Evolutionary conservation across 257 asterid species (phyloP).

Genomic region (Solanum dulcamara): DNA sequence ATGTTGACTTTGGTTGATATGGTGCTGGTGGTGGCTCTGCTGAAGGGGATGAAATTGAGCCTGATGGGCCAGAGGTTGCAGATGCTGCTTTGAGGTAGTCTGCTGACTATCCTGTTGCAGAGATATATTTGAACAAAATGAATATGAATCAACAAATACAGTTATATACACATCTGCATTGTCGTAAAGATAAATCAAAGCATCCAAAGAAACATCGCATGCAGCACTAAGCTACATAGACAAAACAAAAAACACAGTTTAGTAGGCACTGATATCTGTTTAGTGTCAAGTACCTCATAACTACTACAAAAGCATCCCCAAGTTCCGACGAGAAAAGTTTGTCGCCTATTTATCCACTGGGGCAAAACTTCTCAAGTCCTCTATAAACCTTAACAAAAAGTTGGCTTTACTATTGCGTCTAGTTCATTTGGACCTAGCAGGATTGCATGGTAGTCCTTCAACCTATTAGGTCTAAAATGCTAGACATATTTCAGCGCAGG

Average conservation of each 20-base stretch:
- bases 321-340: not conserved
- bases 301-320: not conserved
- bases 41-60: constrained; percentile 57
- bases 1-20: constrained; percentile 51
- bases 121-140: not conserved
- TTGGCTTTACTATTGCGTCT: not conserved
- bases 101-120: constrained; percentile 43
- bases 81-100: constrained; percentile 53
- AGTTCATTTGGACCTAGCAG: not conserved
- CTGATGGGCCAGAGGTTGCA: constrained; percentile 52
- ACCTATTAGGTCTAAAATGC: not conserved
- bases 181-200: not conserved
- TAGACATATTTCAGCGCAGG: not conserved
- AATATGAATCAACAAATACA: not conserved
- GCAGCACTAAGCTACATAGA: not conserved
- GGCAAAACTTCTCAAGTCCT: not conserved
- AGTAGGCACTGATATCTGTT: not conserved
- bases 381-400: not conserved
- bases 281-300: not conserved
- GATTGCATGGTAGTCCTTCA: not conserved
- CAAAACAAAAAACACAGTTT: not conserved
- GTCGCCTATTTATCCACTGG: not conserved
- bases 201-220: not conserved
- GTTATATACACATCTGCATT: not conserved
- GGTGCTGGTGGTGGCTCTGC: constrained; percentile 55